These are phyloP conservation scores for Nannochloris sp. DNA, from an alignment of 139 green algal species.

Conservation along the genomic window DNA sequence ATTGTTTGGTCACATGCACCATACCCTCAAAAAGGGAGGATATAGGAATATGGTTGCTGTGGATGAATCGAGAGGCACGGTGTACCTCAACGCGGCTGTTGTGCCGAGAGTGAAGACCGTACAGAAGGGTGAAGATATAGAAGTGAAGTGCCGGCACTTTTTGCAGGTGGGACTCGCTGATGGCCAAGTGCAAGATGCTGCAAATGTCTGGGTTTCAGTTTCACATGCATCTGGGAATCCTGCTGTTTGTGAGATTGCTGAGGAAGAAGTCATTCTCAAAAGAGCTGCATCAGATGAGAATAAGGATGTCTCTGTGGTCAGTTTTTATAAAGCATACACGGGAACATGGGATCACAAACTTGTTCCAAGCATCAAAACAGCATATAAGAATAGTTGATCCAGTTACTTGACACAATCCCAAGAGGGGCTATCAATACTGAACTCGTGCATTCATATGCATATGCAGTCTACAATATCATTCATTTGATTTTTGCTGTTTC, in stretches of 20 bases:
- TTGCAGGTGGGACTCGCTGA: conserved; percentile 14
- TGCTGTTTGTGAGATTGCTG: not conserved
- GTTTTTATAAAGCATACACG: conserved; percentile 11
- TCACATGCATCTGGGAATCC: not conserved
- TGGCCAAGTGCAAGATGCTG: conserved; percentile 4
- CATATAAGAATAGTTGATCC: no score
- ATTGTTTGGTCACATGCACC: conserved; percentile 70
- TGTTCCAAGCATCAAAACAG: no score
- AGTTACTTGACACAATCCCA: no score
- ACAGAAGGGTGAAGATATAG: not conserved
- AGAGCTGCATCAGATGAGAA: not conserved
- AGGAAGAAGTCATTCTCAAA: conserved; percentile 5
- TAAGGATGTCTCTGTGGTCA: not conserved
- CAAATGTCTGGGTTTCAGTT: conserved; percentile 17
- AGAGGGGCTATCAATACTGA: no score
- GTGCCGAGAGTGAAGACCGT: conserved; percentile 35
- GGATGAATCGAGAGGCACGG: conserved; percentile 29
- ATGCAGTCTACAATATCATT: no score
- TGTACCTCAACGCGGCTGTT: conserved; percentile 56
- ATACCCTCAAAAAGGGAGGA: conserved; percentile 24
- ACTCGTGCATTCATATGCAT: no score
- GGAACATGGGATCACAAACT: conserved; percentile 1
- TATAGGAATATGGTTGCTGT: conserved; percentile 45
- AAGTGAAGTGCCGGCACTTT: conserved; percentile 17
- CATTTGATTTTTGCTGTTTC: no score